Conservation (phyloP, 306 rosid species). For the Malus sylvestris region DNA sequence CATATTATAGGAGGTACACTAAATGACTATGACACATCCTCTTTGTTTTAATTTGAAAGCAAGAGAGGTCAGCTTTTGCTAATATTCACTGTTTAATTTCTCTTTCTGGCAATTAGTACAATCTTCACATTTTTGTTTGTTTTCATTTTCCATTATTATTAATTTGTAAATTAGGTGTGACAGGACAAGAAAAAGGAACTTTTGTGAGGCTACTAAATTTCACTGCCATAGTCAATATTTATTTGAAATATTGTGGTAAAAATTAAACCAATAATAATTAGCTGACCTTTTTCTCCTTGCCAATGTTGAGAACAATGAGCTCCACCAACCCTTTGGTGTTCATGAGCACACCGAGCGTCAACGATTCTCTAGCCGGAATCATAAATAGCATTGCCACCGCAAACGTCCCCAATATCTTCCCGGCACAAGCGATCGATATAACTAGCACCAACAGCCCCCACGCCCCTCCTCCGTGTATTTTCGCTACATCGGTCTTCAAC, state of each 20-base stretch:
- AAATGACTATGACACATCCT: too few relatives aligned
- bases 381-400: conserved; percentile 51
- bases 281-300: conserved; percentile 83
- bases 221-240: too few relatives aligned
- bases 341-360: conserved; percentile 81
- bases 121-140: background rate
- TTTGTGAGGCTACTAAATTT: background rate
- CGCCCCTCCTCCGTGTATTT: conserved; percentile 41
- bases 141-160: background rate
- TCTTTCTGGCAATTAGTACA: background rate
- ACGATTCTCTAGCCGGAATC: conserved; percentile 61
- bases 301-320: conserved; percentile 91
- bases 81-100: too few relatives aligned
- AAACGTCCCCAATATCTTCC: conserved; percentile 77
- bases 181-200: background rate
- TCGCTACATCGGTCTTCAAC: conserved; percentile 73
- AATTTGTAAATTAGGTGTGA: background rate
- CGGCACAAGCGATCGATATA: conserved; percentile 59
- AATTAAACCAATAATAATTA: background rate
- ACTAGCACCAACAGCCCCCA: conserved; percentile 74
- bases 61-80: too few relatives aligned
- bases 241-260: too few relatives aligned
- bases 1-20: too few relatives aligned
- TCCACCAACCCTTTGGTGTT: conserved; percentile 94
- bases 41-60: too few relatives aligned